These are phyloP conservation scores for Fusarium irregulare DNA, from an alignment of 2,329 filamentous ascomycete genomes.

Conservation along the genomic window DNA sequence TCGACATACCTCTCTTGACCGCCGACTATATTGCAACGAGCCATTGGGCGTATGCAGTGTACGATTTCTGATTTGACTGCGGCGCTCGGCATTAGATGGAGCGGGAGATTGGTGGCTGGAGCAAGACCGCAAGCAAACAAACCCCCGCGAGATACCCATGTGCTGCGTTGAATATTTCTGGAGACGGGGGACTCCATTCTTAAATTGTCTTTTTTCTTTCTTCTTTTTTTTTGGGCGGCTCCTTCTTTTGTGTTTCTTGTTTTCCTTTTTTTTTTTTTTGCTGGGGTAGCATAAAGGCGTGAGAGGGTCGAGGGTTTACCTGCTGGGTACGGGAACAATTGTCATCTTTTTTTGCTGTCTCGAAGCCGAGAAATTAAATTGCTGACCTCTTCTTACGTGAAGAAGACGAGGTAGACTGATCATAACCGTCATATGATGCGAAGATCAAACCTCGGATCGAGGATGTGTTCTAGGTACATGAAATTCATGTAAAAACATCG, in stretches of 20 bases:
- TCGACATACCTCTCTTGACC: slow-evolving; percentile 33
- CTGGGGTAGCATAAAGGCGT: slow-evolving; percentile 36
- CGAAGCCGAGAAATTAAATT: slow-evolving; percentile 45
- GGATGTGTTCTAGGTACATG: slow-evolving; percentile 33
- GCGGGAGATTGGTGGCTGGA: slow-evolving; percentile 46
- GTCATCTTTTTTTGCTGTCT: slow-evolving; percentile 36
- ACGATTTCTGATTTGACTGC: slow-evolving; percentile 43
- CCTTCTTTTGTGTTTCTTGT: slow-evolving; percentile 18
- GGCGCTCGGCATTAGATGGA: slow-evolving; percentile 41
- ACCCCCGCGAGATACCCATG: slow-evolving; percentile 48
- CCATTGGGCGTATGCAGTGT: slow-evolving; percentile 45
- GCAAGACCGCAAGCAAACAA: slow-evolving; percentile 44
- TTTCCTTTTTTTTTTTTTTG: slow-evolving; percentile 31
- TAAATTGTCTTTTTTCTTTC: slow-evolving; percentile 37
- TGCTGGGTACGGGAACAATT: slow-evolving; percentile 36
- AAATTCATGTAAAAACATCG: slow-evolving; percentile 43
- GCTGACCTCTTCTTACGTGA: slow-evolving; percentile 31
- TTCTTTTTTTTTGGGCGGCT: slow-evolving; percentile 29
- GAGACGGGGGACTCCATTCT: slow-evolving; percentile 47
- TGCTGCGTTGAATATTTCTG: slow-evolving; percentile 44
- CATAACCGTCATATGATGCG: slow-evolving; percentile 38
- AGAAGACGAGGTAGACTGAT: slow-evolving; percentile 21
- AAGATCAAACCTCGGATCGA: slow-evolving; percentile 37
- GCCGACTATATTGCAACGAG: slow-evolving; percentile 39
- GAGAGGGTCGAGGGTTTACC: slow-evolving; percentile 25